Base-by-base conservation (phyloP, 805 yeast genomes). In the Ogataea nonfermentans region DNA sequence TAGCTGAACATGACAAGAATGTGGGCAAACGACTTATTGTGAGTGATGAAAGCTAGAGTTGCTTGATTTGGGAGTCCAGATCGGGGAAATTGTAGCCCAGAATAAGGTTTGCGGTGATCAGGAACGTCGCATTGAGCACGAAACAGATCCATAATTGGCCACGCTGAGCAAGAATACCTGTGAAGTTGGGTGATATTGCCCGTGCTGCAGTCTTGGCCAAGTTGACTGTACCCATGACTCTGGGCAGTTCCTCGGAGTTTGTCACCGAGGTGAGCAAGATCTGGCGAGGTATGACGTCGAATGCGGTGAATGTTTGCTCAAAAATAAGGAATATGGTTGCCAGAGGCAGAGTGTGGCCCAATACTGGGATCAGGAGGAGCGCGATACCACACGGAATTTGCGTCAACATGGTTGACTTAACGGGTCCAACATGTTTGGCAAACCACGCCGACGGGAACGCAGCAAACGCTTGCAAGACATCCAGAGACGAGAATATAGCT, bases 271-370 rank as follows among this genome's bases (percentile, higher is more conserved):
- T 80, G 35, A 89, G 62, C 28, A 89, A 67, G 7, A 88, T 76
- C 62, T 88, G 96, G 36, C 97, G 74, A 6, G 96, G 96, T 3
- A 88, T 93, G 20, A 88, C 95, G 57, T 89, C 97, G 90, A 89
- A 87, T 2, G 90, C 78, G 2, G 81, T 70, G 0, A 87, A 76
- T 2, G 81, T 64, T 43, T 79, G 79, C 47, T 85, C 78, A 17
- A 74, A 56, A 14, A 81, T 48, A 24, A 84, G 66, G 5, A 78
- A 60, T 0, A 64, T 39, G 19, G 84, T 68, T 0, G 91, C 84
- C 2, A 54, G 33, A 0, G 57, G 43, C n/a, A 66, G 45, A 11
- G 43, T 47, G 4, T 11, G 24, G 26, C 71, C 67, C 6, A 71
- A 62, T 3, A 73, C 46, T 4, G 87, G 85, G 9, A 79, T 67